phyloP scores from a whole-genome alignment of 441 rosid genomes.

The Biscutella laevigata region DNA sequence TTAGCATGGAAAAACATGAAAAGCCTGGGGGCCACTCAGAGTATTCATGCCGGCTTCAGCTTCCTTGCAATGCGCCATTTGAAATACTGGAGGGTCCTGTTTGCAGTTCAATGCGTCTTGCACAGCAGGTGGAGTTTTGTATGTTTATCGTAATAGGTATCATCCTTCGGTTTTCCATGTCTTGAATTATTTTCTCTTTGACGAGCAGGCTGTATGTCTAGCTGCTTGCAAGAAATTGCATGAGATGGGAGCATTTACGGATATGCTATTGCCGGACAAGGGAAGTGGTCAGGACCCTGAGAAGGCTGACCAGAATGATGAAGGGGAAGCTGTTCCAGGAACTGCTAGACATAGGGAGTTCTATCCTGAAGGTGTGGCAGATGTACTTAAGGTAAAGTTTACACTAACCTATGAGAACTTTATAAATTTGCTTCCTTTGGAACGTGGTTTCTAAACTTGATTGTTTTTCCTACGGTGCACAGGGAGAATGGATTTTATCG shows the following conservation, averaged over 20 bases:
- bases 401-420: background rate
- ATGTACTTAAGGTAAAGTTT: constrained; percentile 55
- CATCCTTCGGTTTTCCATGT: background rate
- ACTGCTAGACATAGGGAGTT: constrained; percentile 99
- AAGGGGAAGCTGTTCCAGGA: constrained; percentile 95
- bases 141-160: background rate
- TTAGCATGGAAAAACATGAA: constrained; percentile 84
- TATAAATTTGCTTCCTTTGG: background rate
- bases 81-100: constrained; percentile 94
- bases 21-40: constrained; percentile 85
- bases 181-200: constrained; percentile 20
- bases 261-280: constrained; percentile 97
- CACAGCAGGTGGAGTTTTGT: constrained; percentile 65
- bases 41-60: constrained; percentile 96
- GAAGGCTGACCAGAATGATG: constrained; percentile 72
- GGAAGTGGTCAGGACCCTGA: constrained; percentile 91
- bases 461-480: constrained; percentile 21
- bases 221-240: constrained; percentile 99
- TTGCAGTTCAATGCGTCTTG: constrained; percentile 91
- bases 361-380: constrained; percentile 98
- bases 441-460: background rate
- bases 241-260: constrained; percentile 99
- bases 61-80: constrained; percentile 97
- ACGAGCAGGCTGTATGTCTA: constrained; percentile 86
- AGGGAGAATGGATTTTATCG: constrained; percentile 98